Evolutionary conservation across 805 yeast species (phyloP), one percentile per base, ranked within the genome.

Genomic region (Ogataea ramenticola): DNA sequence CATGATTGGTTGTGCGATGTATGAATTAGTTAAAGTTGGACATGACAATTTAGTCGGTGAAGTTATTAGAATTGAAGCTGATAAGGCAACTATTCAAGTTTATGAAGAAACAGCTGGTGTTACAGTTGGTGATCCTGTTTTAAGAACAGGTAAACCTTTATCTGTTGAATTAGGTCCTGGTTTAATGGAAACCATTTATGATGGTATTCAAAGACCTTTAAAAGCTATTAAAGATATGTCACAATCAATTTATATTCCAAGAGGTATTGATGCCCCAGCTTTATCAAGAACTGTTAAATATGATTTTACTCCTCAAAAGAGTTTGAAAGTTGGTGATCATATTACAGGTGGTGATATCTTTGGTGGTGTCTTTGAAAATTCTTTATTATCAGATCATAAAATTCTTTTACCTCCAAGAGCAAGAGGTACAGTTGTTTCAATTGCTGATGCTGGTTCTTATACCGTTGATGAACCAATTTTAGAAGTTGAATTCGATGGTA

Each of bases 1-100:
- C 72, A 89, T 93, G 98, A 86, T 90, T 69, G 99, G 99, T 51
- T 88, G 97, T 79, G 97, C 98, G 58, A 93, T 93, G 99, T 91
- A 93, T 77, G 99, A 93, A 66, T 77, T 93, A 68, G 99, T 91
- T 60, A 89, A 83, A 66, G 99, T 93, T 52, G 98, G 99, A 56
- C 98, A 93, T 67, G 96, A 87, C 57, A 87, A 78, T 66, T 78
- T 93, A 64, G 98, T 93, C 40, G 99, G 99, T 65, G 99, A 93
- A 70, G 97, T 93, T 53, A 93, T 93, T 67, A 83, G 99, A 75
- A 91, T 93, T 54, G 93, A 82, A 61, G 95, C 81, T 51, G 99
- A 93, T 65, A 91, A 90, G 70, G 96, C 97, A 47, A 93, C 99
- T 40, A 88, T 93, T 58, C 99, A 93, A 76, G 99, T 93, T 45